Base-by-base conservation (phyloP, 108 stramenopile species). In the Cyclostephanos invisitatus region DNA sequence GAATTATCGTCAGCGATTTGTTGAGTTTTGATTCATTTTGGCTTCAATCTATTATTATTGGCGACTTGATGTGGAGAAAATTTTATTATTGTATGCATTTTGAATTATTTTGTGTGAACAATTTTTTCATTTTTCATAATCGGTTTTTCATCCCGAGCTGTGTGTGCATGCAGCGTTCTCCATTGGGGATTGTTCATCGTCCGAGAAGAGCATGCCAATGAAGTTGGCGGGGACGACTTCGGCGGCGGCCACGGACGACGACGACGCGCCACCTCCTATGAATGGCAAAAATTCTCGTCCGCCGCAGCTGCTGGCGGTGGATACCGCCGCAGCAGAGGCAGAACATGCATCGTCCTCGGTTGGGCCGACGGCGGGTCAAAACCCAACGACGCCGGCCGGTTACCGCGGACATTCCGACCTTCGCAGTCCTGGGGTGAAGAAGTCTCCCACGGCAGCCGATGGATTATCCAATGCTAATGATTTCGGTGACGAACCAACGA, bases 391-490 rank as follows among this genome's bases (percentile, higher is more conserved):
- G 22, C 89, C 86, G 6, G 37, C 63, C 5, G 84, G 85, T 0
- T 67, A 81, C 37, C 82, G 90, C 42, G 87, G 87, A 25, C 75
- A 72, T 62, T 20, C 79, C 12, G 93, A 94, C 71, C 60, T 91
- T 50, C 75, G 93, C 24, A 89, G 89, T 63, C 93, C 93, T 18
- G 93, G 93, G 5, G 76, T 65, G n/a, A 71, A 83, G 49, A 85
- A 85, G 61, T 83, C 93, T 7, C 93, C 93, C 32, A 32, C 32
- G 32, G 11, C 40, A 0, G 11, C 40, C 10, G 9, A 11, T 8
- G 40, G 40, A 8, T 42, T 42, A 1, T 4, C 40, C 40, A 42
- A 42, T 42, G 40, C n/a, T n/a, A n/a, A n/a, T n/a, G n/a, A 9
- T 42, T 42, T 42, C 40, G 12, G 8, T 42, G 40, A 40, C 5